Conservation (phyloP, 768 basidiomycete species). For the Hypsizygus marmoreus region DNA sequence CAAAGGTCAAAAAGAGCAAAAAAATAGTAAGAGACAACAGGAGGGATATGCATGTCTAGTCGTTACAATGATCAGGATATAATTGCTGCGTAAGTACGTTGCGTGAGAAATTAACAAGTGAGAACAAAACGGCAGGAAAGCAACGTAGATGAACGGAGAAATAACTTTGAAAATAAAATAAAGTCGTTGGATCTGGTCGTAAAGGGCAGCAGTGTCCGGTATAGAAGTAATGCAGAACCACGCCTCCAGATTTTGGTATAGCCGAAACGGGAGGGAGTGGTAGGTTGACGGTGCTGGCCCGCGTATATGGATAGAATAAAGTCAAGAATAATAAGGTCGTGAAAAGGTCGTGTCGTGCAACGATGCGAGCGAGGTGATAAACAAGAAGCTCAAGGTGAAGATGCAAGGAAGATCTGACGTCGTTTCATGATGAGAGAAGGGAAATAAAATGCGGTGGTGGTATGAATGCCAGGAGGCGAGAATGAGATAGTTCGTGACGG, state of each 20-base stretch:
- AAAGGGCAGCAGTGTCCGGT: no score
- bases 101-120: conserved; percentile 3
- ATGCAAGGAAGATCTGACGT: conserved; percentile 16
- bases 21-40: conserved; percentile 32
- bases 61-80: conserved; percentile 54
- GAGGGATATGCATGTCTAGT: conserved; percentile 72
- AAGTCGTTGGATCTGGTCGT: no score
- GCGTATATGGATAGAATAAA: no score
- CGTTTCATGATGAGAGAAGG: conserved; percentile 9
- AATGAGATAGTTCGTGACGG: conserved; percentile 18
- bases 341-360: conserved; percentile 38
- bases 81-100: background rate
- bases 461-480: conserved; percentile 24
- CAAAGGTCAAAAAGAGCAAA: conserved; percentile 30
- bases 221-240: conserved; percentile 6
- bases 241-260: conserved; percentile 5
- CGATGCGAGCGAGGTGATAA: conserved; percentile 31
- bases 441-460: conserved; percentile 17
- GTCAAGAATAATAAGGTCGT: conserved; percentile 30
- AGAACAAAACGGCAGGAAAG: conserved; percentile 11
- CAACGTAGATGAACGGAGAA: conserved; percentile 8
- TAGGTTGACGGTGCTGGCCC: no score
- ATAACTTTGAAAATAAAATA: no score
- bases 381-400: conserved; percentile 30
- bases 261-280: no score